Conservation (phyloP, 2,329 filamentous ascomycete genomes). For the Diaporthe sp. region DNA sequence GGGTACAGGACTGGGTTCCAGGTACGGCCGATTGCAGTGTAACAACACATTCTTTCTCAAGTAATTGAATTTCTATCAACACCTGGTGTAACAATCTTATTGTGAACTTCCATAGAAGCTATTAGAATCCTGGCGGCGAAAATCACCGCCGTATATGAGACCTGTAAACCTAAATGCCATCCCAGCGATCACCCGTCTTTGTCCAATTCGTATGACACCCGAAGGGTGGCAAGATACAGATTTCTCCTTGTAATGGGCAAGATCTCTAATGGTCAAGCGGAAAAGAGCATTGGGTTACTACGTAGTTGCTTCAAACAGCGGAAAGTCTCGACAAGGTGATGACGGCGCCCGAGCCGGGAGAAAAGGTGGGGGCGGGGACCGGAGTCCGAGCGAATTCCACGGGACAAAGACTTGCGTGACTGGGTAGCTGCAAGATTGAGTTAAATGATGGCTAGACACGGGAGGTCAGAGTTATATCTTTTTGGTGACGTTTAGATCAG, state of each 20-base stretch:
- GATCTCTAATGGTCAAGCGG: not conserved
- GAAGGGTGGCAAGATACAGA: not conserved
- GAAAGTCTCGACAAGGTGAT: not conserved
- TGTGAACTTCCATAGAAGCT: too few species aligned
- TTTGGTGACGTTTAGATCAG: not conserved
- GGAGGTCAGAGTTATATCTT: too few species aligned
- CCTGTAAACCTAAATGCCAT: not conserved
- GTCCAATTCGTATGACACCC: not conserved
- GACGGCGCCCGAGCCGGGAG: not conserved
- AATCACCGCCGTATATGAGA: not conserved
- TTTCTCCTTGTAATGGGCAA: not conserved
- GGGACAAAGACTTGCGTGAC: not conserved
- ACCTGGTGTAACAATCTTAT: not conserved
- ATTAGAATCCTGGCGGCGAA: not conserved
- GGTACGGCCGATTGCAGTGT: not conserved
- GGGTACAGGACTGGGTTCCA: not conserved
- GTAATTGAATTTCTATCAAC: not conserved
- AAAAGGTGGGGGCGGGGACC: not conserved
- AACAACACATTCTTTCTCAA: not conserved
- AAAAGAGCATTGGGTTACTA: not conserved
- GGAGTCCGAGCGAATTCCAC: not conserved
- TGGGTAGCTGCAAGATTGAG: not conserved
- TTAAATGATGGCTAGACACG: not conserved
- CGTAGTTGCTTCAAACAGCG: not conserved
- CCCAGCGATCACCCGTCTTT: not conserved